phyloP scores from a whole-genome alignment of 495 filamentous ascomycete species.

The Talaromyces wortmannii region DNA sequence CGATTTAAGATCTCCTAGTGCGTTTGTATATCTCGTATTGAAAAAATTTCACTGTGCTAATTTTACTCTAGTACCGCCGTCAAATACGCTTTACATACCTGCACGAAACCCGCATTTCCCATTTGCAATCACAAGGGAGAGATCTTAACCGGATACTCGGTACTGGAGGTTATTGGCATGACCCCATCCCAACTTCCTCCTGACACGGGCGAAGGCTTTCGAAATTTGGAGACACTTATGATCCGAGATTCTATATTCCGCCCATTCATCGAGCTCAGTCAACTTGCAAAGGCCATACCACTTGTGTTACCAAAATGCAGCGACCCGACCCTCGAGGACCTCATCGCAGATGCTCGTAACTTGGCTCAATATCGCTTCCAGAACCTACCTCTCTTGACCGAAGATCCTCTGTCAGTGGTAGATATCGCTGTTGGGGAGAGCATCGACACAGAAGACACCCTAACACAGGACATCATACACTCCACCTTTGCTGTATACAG shows the following conservation, averaged over 20 bases:
- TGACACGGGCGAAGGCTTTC: background rate
- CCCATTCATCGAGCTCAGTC: background rate
- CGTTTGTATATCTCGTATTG: too few relatives aligned
- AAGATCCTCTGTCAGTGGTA: background rate
- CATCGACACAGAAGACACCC: background rate
- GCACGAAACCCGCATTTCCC: constrained; percentile 5
- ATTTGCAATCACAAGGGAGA: background rate
- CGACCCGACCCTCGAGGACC: background rate
- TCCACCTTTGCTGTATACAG: background rate
- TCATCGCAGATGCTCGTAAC: constrained; percentile 4
- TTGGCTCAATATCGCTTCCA: constrained; percentile 3
- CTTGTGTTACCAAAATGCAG: background rate
- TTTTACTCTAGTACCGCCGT: background rate
- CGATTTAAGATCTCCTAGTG: too few relatives aligned
- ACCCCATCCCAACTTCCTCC: background rate
- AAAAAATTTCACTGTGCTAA: background rate
- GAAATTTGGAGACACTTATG: background rate
- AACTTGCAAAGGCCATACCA: constrained; percentile 1
- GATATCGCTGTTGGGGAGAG: background rate
- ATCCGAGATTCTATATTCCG: background rate
- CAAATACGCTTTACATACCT: constrained; percentile 2
- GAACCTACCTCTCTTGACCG: background rate
- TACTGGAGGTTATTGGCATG: background rate
- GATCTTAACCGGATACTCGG: background rate
- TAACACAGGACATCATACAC: background rate